Evolutionary conservation across 208 protist genomes (phyloP), one percentile per base, ranked within the genome.

Genomic region (Trichomonas vaginalis): DNA sequence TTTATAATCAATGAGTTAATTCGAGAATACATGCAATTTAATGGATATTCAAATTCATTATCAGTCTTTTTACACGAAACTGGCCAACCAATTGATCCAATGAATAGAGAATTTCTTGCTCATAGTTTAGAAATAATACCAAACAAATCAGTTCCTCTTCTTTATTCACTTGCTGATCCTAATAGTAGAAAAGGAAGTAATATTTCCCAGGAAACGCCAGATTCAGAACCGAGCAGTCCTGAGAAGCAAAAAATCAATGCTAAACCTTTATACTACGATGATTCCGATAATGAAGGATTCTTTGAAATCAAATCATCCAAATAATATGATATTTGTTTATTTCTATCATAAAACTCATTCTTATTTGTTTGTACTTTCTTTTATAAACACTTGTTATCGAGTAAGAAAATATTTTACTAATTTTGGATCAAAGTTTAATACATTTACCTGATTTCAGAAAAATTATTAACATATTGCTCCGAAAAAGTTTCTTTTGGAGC

Each of bases 1-100:
- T 96, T 98, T 95, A 97, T 98, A 32, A 97, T 98, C 95, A 98
- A 98, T 96, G 98, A 98, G 96, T 97, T 98, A n/a, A 98, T 98
- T 83, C 97, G 98, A 82, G 98, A 98, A 96, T 98, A 98, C 96
- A 96, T 98, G 21, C 96, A 97, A 23, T 98, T 98, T 96, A 98
- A 98, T 96, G 97, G 98, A 0, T 97, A 98, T 39, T 97, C 98
- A 96, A 98, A 98, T 96, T 97, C 97, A 0, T 96, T 98, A 21
- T 97, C 98, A 2, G 97, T 98, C 6, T 98, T 98, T 95, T 95
- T 98, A 62, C 95, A 97, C 21, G 98, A 98, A 97, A 95, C 96
- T 42, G 48, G 88, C 23, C 37, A 95, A 56, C 96, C 96, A 70
- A 80, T 21, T 15, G 86, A 92, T 51, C 86, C 40, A n/a, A 92